Evolutionary conservation across 371 early-diverging fungal genomes (phyloP).

Genomic region (Chytridiales sp.): DNA sequence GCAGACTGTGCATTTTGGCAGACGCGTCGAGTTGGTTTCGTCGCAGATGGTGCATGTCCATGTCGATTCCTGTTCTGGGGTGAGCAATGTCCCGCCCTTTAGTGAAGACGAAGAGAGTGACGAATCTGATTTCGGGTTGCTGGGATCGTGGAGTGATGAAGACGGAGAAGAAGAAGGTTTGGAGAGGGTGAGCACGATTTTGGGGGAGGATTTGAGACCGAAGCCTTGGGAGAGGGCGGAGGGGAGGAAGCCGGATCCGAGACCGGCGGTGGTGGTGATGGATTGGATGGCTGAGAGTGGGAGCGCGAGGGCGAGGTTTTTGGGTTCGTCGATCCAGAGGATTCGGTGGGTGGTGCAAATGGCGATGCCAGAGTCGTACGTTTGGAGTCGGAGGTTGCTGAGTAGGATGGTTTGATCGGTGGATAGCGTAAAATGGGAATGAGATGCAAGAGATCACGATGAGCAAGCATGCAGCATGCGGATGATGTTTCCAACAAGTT

Average conservation of each 20-base stretch:
- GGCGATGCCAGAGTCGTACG: slow-evolving; percentile 72
- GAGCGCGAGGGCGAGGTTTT: slow-evolving; percentile 3
- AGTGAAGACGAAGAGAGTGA: background rate
- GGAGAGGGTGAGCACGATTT: slow-evolving; percentile 25
- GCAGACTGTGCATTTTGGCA: slow-evolving; percentile 67
- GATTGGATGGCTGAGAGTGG: slow-evolving; percentile 1
- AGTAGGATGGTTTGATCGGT: background rate
- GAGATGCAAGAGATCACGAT: slow-evolving; percentile 10
- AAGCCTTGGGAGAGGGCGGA: background rate
- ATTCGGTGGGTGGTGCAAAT: slow-evolving; percentile 77
- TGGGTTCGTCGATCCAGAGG: slow-evolving; percentile 64
- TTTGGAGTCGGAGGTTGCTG: slow-evolving; percentile 54
- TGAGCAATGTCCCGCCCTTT: too few relatives aligned
- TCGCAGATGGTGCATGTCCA: slow-evolving; percentile 84
- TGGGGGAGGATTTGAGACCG: slow-evolving; percentile 30
- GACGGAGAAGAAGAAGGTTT: background rate
- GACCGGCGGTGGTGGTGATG: slow-evolving; percentile 13
- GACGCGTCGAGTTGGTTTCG: slow-evolving; percentile 51
- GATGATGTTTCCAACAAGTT: too few relatives aligned
- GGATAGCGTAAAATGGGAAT: slow-evolving; percentile 36
- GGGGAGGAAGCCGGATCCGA: slow-evolving; percentile 9
- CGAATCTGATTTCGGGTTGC: slow-evolving; percentile 4
- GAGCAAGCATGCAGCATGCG: background rate
- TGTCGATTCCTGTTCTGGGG: too few relatives aligned
- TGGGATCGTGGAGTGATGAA: too few relatives aligned